These are phyloP conservation scores for Paradendryphiella salina DNA, from an alignment of 2,329 filamentous ascomycete species.

Conservation along the genomic window DNA sequence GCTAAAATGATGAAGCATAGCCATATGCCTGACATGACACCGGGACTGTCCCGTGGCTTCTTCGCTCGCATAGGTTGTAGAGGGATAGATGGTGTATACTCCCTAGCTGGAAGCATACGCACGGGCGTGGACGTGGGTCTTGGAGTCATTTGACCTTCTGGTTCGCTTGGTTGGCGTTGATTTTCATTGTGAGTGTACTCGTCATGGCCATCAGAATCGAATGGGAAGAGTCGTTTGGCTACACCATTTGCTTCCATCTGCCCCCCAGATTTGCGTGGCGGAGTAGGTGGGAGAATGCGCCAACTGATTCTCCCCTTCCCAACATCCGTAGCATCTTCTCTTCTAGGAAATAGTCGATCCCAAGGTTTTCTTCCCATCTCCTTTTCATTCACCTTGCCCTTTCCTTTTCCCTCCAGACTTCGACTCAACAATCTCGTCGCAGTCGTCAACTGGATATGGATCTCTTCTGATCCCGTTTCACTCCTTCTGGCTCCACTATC, in stretches of 20 bases:
- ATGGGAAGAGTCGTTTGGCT: not conserved
- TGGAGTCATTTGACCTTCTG: not conserved
- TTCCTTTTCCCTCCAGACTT: not conserved
- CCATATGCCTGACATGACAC: conserved; percentile 6
- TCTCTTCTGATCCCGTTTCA: conserved; percentile 1
- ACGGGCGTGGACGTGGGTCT: not conserved
- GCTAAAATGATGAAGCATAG: conserved; percentile 9
- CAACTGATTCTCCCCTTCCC: not conserved
- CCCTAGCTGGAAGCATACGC: too few relatives aligned
- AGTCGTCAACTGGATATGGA: not conserved
- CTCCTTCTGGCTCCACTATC: conserved; percentile 10
- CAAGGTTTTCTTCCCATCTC: conserved; percentile 26
- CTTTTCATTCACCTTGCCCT: not conserved
- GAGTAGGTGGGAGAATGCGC: conserved; percentile 3
- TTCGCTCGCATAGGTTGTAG: not conserved
- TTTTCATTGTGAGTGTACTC: not conserved
- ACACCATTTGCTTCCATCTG: not conserved
- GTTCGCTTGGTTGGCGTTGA: not conserved
- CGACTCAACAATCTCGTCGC: not conserved
- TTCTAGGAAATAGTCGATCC: conserved; percentile 31
- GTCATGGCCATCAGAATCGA: not conserved
- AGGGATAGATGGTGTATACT: not conserved
- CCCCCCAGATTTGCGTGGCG: not conserved
- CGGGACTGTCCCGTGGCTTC: not conserved
- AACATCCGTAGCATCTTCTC: not conserved